These are phyloP conservation scores for Chaetoceros tenuissimus DNA, from an alignment of 108 stramenopile species.

Conservation along the genomic window DNA sequence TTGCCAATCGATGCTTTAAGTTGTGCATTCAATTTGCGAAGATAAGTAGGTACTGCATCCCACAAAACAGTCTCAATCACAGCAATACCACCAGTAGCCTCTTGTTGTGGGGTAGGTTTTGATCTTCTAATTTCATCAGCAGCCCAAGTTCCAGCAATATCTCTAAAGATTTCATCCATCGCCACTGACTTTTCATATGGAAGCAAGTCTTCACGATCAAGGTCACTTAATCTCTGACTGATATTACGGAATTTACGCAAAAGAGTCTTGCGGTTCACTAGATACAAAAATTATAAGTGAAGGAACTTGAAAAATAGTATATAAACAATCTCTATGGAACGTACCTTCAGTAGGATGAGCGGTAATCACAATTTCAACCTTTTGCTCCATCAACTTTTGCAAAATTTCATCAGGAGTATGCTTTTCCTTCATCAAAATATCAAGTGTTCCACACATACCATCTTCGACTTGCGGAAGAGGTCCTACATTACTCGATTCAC, in stretches of 20 bases:
- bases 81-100: conserved; percentile 88
- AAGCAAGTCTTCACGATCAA: conserved; percentile 64
- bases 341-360: conserved; percentile 96
- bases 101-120: conserved; percentile 90
- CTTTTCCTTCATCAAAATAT: conserved; percentile 37
- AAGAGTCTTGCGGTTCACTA: conserved; percentile 27
- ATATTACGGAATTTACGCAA: conserved; percentile 50
- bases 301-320: conserved; percentile 14
- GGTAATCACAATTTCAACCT: conserved; percentile 92
- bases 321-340: conserved; percentile 2
- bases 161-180: conserved; percentile 50
- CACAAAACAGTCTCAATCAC: conserved; percentile 93
- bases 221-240: conserved; percentile 36
- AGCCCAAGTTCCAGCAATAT: conserved; percentile 72
- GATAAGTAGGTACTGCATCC: conserved; percentile 91
- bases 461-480: conserved; percentile 72
- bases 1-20: conserved; percentile 59
- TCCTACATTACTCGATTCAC: conserved; percentile 24
- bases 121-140: conserved; percentile 87
- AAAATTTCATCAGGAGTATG: conserved; percentile 60
- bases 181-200: conserved; percentile 66
- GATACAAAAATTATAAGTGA: conserved; percentile 1
- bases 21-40: conserved; percentile 88
- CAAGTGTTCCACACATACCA: conserved; percentile 65
- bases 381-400: conserved; percentile 77